Base-by-base conservation (phyloP, 495 filamentous ascomycete species). In the Hypoxylon rickii region DNA sequence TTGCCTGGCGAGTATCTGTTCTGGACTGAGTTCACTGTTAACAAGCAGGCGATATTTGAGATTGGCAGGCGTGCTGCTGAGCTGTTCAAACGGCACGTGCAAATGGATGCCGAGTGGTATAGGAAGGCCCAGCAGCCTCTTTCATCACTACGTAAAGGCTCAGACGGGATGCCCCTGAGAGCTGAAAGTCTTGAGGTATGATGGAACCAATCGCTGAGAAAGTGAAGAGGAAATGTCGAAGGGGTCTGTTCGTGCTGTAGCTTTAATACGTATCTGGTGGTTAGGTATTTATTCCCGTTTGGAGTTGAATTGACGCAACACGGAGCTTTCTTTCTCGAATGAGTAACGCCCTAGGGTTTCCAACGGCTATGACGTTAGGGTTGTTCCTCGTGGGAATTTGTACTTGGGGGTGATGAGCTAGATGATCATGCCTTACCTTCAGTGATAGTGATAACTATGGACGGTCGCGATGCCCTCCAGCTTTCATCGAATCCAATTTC, bases 21-120 rank as follows among this genome's bases (percentile, higher is more conserved):
- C 46, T 70, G 63, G 40, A 72, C 66, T 2, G 61, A 61, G 2
- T 74, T 73, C 29, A 70, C 64, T 7, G 49, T 71, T 2, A 58
- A 39, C 37, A 34, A 57, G 36, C 61, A 65, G 10, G 67, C 68
- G 13, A 63, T 71, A 1, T 52, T 46, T 15, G 71, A 73, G 26
- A 56, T 76, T 7, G 73, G 68, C 0, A 29, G 16, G 12, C 49
- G 65, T 13, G 72, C 71, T 6, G 71, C 66, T 41, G 55, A 57
- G 10, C 17, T 49, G 6, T 36, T 68, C 18, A 52, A 55, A 15
- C 51, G 55, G 7, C 65, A 68, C 31, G 51, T 50, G 7, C 50
- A 60, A 21, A 48, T 47, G 24, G 58, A 62, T n/a, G 43, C 5
- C 10, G 58, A 62, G 15, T 58, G 55, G 60, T 12, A 13, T 3